A percentile compares a stretch with the other conserved stretches of the same genome.
Conservation (phyloP, 2,329 filamentous ascomycete genomes). For the Aureobasidium leucospermi region DNA sequence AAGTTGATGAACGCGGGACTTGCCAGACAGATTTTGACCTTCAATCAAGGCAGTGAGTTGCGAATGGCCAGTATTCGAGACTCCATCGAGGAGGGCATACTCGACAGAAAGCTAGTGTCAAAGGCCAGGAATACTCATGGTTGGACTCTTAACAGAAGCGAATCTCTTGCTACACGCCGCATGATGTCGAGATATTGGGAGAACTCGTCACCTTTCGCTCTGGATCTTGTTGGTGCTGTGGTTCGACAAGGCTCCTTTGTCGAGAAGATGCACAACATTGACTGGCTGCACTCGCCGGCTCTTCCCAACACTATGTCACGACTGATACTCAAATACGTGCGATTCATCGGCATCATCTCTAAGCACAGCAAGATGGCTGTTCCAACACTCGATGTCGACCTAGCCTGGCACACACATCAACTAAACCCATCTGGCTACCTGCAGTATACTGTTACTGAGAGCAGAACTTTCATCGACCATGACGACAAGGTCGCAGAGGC, state of each 20-base stretch:
- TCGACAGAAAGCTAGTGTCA: constrained; percentile 31
- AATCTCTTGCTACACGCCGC: constrained; percentile 46
- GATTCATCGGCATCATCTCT: constrained; percentile 56
- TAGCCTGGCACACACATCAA: constrained; percentile 78
- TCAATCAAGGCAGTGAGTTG: neutral
- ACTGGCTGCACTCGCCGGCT: constrained; percentile 70
- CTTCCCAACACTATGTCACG: constrained; percentile 56
- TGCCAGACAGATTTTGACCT: constrained; percentile 31
- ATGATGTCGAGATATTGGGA: constrained; percentile 68
- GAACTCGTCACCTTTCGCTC: constrained; percentile 56
- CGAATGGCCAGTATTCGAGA: constrained; percentile 47
- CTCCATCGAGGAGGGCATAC: constrained; percentile 43
- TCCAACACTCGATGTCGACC: constrained; percentile 66
- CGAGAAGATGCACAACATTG: constrained; percentile 67
- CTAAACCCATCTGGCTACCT: constrained; percentile 59
- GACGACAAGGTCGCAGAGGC: constrained; percentile 74
- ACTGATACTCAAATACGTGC: constrained; percentile 56
- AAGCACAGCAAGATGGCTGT: constrained; percentile 48
- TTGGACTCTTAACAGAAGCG: neutral
- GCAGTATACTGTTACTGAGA: constrained; percentile 43
- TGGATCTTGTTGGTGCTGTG: constrained; percentile 60
- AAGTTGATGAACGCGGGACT: constrained; percentile 40
- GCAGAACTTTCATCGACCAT: constrained; percentile 63
- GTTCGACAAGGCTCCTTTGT: constrained; percentile 59
- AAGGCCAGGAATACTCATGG: constrained; percentile 24